phyloP scores from a whole-genome alignment of 2,329 filamentous ascomycete species.

The Chalaropsis thielavioides region DNA sequence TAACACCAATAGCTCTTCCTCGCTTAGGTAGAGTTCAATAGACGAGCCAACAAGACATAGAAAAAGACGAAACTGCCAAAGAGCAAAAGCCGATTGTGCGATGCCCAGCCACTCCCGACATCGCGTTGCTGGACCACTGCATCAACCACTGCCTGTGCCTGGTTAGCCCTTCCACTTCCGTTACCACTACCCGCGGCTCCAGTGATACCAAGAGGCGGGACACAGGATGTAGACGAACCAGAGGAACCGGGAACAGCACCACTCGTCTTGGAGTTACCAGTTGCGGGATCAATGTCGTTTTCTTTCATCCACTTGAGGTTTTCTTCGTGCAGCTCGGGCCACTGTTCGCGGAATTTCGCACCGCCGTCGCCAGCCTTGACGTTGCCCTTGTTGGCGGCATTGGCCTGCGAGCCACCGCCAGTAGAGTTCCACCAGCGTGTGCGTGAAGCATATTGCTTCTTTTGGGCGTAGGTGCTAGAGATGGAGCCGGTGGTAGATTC shows the following conservation, averaged over 20 bases:
- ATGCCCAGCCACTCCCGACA: conserved; percentile 69
- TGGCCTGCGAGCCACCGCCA: conserved; percentile 60
- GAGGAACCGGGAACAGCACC: conserved; percentile 25
- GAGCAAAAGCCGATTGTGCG: conserved; percentile 63
- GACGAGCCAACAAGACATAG: conserved; percentile 68
- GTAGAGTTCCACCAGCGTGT: conserved; percentile 96
- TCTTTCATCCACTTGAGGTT: conserved; percentile 89
- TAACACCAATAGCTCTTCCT: not conserved
- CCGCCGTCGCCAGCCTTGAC: conserved; percentile 88
- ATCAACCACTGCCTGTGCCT: conserved; percentile 61
- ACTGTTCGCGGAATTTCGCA: conserved; percentile 75
- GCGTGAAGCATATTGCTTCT: conserved; percentile 59
- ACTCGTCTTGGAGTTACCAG: conserved; percentile 42
- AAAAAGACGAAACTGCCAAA: conserved; percentile 56
- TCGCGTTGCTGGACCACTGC: conserved; percentile 61
- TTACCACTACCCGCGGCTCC: conserved; percentile 37
- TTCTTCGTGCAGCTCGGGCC: conserved; percentile 75
- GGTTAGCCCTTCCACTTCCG: conserved; percentile 19
- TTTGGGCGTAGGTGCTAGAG: conserved; percentile 59
- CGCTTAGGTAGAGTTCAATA: conserved; percentile 34
- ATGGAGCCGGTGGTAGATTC: conserved; percentile 96
- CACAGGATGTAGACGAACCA: conserved; percentile 31
- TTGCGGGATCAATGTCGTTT: conserved; percentile 61
- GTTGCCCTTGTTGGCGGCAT: conserved; percentile 51
- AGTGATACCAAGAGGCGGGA: conserved; percentile 42